Percentiles rank a stretch among this genome's conserved stretches.
phyloP scores from a whole-genome alignment of 192 early-diverging fungal species.

The Coemansia umbellata region DNA sequence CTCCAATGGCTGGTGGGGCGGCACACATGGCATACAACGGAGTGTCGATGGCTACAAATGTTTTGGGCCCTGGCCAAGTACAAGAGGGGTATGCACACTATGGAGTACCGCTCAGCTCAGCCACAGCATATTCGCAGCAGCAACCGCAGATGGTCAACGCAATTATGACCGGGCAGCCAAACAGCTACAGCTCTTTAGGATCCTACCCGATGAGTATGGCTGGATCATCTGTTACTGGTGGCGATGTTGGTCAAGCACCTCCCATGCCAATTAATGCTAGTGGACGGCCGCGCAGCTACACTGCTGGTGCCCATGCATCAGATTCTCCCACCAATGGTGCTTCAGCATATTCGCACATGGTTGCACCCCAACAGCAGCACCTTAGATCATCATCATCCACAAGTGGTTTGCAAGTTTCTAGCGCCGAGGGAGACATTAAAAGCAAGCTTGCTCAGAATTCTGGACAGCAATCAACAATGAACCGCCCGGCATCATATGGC shows the following conservation, averaged over 20 bases:
- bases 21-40: background rate
- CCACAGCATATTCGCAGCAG: background rate
- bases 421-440: background rate
- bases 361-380: slow-evolving; percentile 7
- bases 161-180: background rate
- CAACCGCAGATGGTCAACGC: background rate
- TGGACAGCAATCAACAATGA: background rate
- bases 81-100: slow-evolving; percentile 12
- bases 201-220: background rate
- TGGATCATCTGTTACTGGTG: background rate
- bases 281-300: slow-evolving; percentile 39
- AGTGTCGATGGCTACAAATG: background rate
- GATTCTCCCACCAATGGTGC: background rate
- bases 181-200: background rate
- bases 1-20: background rate
- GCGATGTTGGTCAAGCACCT: background rate
- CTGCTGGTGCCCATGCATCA: slow-evolving; percentile 2
- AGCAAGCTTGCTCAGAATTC: background rate
- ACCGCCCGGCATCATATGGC: slow-evolving; percentile 36
- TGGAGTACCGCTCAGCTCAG: background rate
- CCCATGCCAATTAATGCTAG: background rate
- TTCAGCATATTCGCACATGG: background rate
- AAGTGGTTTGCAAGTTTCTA: background rate
- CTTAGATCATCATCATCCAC: background rate
- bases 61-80: slow-evolving; percentile 6